Evolutionary conservation across 805 yeast species (phyloP).

Genomic region (Candida arabinofermentans): DNA sequence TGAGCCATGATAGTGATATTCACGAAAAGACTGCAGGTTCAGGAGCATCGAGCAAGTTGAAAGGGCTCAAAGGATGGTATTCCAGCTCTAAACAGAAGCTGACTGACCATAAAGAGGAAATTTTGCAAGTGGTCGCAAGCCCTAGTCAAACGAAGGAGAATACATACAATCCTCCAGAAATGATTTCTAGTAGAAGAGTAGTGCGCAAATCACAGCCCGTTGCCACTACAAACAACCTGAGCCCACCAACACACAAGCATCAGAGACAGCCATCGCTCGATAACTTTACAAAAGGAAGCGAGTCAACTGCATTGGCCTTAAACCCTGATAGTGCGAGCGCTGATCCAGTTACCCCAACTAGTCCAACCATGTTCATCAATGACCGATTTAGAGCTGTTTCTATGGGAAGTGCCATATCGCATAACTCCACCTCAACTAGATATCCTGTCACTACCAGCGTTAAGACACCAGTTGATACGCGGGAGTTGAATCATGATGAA

Average conservation of each 20-base stretch:
- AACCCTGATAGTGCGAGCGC: background rate
- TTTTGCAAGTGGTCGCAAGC: no score
- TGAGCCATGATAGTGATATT: background rate
- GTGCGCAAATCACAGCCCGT: background rate
- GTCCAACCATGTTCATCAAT: slow-evolving; percentile 2
- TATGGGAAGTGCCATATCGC: background rate
- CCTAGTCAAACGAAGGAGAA: slow-evolving; percentile 3
- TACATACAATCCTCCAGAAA: slow-evolving; percentile 49
- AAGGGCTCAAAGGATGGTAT: slow-evolving; percentile 69
- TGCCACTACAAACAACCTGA: background rate
- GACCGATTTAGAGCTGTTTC: background rate
- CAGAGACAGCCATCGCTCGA: background rate
- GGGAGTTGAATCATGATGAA: background rate
- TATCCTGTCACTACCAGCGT: background rate
- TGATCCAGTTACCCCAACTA: background rate
- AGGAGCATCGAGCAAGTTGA: no score
- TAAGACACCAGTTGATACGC: background rate
- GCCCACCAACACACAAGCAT: background rate
- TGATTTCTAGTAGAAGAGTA: slow-evolving; percentile 56
- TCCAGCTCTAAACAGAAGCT: slow-evolving; percentile 38
- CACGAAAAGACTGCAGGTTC: slow-evolving; percentile 35
- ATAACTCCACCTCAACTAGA: background rate
- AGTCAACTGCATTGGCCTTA: background rate
- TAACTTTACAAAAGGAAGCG: background rate
- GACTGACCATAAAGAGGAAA: slow-evolving; percentile 6